Percentiles rank a stretch among this genome's conserved stretches.
These are phyloP conservation scores for Penicillium janthinellum DNA, from an alignment of 2,329 filamentous ascomycete species.

Conservation along the genomic window DNA sequence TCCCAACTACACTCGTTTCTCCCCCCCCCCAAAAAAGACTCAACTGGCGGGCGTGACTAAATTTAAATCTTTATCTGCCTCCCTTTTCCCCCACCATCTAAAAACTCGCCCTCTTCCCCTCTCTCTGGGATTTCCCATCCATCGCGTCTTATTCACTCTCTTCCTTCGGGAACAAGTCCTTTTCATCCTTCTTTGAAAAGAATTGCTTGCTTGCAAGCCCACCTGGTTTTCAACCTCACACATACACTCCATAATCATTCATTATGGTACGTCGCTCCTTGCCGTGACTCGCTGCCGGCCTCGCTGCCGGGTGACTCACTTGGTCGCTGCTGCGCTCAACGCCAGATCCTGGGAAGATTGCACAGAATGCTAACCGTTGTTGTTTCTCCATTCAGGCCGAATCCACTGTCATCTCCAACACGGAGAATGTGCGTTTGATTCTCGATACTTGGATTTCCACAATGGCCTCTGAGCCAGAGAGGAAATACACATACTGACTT, in stretches of 20 bases:
- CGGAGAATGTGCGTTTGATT: constrained; percentile 48
- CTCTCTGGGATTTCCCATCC: constrained; percentile 26
- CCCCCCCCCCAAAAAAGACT: constrained; percentile 7
- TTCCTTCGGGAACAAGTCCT: constrained; percentile 20
- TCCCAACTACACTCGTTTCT: constrained; percentile 1
- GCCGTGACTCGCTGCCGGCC: neutral
- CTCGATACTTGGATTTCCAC: constrained; percentile 33
- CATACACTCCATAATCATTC: constrained; percentile 28
- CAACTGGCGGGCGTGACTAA: constrained; percentile 25
- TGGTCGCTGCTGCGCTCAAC: neutral
- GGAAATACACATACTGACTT: constrained; percentile 47
- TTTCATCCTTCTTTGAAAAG: constrained; percentile 7
- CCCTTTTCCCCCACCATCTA: constrained; percentile 27
- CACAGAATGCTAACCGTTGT: neutral
- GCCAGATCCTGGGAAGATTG: neutral
- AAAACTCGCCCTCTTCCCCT: constrained; percentile 27
- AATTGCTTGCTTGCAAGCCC: constrained; percentile 20
- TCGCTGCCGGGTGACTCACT: constrained; percentile 10
- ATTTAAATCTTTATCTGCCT: constrained; percentile 32
- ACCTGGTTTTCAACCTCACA: constrained; percentile 11
- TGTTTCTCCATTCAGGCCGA: constrained; percentile 40
- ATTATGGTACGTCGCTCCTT: constrained; percentile 29
- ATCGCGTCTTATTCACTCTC: constrained; percentile 16
- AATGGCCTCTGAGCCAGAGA: constrained; percentile 33
- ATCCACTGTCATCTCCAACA: constrained; percentile 50